Evolutionary conservation across 1,139 yeast genomes (phyloP), one percentile per base, ranked within the genome.

Genomic region (Taphrina populina): DNA sequence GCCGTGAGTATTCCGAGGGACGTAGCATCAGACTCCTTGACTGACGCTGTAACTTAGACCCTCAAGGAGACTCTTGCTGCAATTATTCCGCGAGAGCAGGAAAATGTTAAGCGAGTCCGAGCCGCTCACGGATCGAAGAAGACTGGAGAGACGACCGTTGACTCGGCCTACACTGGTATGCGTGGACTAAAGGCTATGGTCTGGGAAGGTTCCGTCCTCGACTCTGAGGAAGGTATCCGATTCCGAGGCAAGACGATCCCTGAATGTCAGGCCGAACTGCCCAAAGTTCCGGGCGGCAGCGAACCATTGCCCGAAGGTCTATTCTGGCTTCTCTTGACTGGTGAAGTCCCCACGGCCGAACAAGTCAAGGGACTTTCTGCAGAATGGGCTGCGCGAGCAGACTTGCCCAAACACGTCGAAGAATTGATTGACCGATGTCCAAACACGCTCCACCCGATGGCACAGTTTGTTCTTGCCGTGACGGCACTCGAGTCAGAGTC

Each of bases 81-180:
- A 71, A 78, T 87, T 65, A 80, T 88, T 71, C 98, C 98, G 65
- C 88, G 80, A 68, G 87, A 86, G 78, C 86, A 85, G 64, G 96
- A 88, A 71, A 86, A 88, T 76, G 84, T 90, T 73, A 88, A 88
- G 77, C 82, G 83, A 67, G 82, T 90, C 70, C 87, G 90, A 74
- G 79, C 85, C 72, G 92, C 87, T 67, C 79, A 88, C 71, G 96
- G 96, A 69, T 79, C 83, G 72, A 83, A 63, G 77, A 78, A 80
- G 61, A 88, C 94, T 67, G 97, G 96, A 66, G 96, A 92, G 76
- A 95, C 90, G 64, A 77, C 83, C 64, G 80, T 92, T 65, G 96
- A 88, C 75, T 97, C 92, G 77, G 96, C 96, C 56, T 92, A 92
- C 76, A 98, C 97, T 79, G 98, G 98, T 81, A 87, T 87, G 95